Base-by-base conservation (phyloP, 2,329 filamentous ascomycete species). In the Madurella fahalii region DNA sequence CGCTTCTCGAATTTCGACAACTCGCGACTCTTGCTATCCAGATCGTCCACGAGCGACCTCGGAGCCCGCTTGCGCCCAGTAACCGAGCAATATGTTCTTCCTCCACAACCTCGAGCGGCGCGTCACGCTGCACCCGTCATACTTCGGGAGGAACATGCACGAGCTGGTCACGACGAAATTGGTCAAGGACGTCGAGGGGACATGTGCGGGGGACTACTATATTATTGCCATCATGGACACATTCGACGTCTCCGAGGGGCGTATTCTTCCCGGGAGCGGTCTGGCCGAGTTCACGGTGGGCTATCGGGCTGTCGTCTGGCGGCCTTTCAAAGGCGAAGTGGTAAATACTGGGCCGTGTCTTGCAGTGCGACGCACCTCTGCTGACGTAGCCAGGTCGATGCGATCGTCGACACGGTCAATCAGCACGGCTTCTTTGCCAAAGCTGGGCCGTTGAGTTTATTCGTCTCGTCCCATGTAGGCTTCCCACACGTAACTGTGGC, bases 191-290 rank as follows among this genome's bases (percentile, higher is more conserved):
- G 90, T 96, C 58, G 94, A 99, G 74, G 94, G 94, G 20, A 93
- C 89, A 41, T 96, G 92, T 72, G 94, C 91, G 2, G 94, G 94
- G 55, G 90, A 90, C 70, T 96, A 95, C 78, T 97, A 94, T 73
- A 95, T 99, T 68, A 94, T 99, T 65, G 94, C 91, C 68, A 95
- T 99, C 67, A 93, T 99, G 84, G 92, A 96, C 72, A 89, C 92
- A 47, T 92, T 95, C 66, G 89, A 96, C 64, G 93, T 97, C 66
- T 95, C 90, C 15, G 91, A 96, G 68, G 92, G 92, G 12, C 87
- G 90, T 64, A 93, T 99, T 58, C 82, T 96, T 53, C 93, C 94
- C 2, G 90, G 93, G 9, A 95, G 88, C 58, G 94, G 92, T 9
- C 81, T 95, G 63, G 93, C 94, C 17, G 90, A 96, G 72, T 99